Conservation (phyloP, 1,284 basidiomycete species). For the Ustilago xerochloae region DNA sequence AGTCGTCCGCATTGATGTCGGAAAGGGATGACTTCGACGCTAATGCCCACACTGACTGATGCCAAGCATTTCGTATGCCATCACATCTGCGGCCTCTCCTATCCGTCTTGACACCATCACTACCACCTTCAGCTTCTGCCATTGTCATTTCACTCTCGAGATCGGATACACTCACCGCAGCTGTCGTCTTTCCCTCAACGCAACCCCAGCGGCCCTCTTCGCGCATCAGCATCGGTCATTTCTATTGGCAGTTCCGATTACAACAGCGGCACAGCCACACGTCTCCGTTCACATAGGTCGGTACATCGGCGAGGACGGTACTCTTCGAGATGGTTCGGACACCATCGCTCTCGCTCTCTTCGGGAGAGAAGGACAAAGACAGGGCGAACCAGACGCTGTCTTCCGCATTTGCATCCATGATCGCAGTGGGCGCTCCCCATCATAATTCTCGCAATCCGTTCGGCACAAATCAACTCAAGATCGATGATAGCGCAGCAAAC, state of each 20-base stretch:
- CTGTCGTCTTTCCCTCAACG: no score
- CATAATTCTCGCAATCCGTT: slow-evolving; percentile 36
- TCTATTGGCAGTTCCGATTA: no score
- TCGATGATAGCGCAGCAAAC: slow-evolving; percentile 21
- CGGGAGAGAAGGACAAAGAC: slow-evolving; percentile 32
- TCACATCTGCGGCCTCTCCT: not conserved
- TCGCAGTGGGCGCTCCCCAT: slow-evolving; percentile 36
- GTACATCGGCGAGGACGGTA: not conserved
- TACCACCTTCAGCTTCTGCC: not conserved
- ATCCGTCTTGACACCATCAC: not conserved
- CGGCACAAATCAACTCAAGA: slow-evolving; percentile 31
- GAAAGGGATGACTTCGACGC: not conserved
- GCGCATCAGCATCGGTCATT: no score
- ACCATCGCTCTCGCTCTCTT: slow-evolving; percentile 24
- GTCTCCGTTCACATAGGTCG: not conserved
- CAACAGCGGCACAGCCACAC: not conserved
- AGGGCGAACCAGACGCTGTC: slow-evolving; percentile 28
- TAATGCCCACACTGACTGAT: not conserved
- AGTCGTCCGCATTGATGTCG: not conserved
- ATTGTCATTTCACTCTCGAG: not conserved
- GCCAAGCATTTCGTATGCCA: not conserved
- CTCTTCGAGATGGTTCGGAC: slow-evolving; percentile 24
- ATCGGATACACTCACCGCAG: no score
- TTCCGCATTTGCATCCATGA: slow-evolving; percentile 46
- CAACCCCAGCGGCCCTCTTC: no score